A percentile compares a stretch with the other conserved stretches of the same genome.
Conservation (phyloP, 116 monocot species). For the Papilionanthe hybrid region DNA sequence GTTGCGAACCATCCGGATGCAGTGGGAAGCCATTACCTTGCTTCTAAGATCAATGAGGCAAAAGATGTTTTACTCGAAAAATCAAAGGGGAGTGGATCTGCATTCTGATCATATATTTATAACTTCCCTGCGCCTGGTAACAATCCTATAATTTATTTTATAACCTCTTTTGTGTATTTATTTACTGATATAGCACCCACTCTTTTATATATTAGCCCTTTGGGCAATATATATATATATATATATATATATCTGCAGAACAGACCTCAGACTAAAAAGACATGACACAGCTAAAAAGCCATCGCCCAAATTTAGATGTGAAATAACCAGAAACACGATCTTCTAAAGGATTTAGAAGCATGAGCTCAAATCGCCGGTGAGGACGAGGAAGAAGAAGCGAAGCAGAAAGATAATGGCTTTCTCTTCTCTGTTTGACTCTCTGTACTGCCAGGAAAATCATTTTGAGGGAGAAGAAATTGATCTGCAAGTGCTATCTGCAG, state of each 20-base stretch:
- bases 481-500: conserved; percentile 28
- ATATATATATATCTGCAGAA: no score
- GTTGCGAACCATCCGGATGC: conserved; percentile 15
- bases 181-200: background rate
- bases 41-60: conserved; percentile 11
- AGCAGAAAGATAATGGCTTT: conserved; percentile 10
- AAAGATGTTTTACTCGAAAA: conserved; percentile 13
- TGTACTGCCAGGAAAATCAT: no score
- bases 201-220: background rate
- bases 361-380: background rate
- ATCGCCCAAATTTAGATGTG: background rate
- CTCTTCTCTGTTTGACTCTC: conserved; percentile 28
- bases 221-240: no score
- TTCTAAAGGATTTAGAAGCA: background rate
- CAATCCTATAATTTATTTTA: no score
- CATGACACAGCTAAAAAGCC: conserved; percentile 1
- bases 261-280: no score
- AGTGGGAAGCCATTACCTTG: conserved; percentile 14
- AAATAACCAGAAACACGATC: background rate
- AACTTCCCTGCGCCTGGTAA: background rate
- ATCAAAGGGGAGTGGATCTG: conserved; percentile 27
- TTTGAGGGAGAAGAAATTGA: conserved; percentile 36
- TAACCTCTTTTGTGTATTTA: background rate
- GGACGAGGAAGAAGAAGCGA: background rate
- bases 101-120: conserved; percentile 13